Conservation (phyloP, 2,329 filamentous ascomycete genomes). For the Pyrenophora graminea region DNA sequence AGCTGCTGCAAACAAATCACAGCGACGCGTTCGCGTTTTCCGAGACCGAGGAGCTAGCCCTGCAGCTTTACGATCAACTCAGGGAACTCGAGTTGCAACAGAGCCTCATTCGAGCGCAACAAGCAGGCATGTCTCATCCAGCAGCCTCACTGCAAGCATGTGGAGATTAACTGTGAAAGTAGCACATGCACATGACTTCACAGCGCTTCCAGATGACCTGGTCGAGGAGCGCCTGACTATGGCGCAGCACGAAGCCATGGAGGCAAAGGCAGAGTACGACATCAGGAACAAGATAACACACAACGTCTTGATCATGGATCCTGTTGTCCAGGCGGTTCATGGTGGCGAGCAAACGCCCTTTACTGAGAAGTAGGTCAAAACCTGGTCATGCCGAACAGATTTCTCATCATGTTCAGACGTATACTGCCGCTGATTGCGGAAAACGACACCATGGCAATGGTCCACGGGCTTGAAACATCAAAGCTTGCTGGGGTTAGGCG, state of each 20-base stretch:
- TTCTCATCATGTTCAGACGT: slow-evolving; percentile 54
- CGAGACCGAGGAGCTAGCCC: slow-evolving; percentile 66
- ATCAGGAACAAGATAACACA: slow-evolving; percentile 71
- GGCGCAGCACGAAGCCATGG: slow-evolving; percentile 68
- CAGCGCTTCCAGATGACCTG: slow-evolving; percentile 55
- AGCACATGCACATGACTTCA: slow-evolving; percentile 36
- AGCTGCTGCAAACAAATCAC: slow-evolving; percentile 51
- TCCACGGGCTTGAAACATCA: slow-evolving; percentile 63
- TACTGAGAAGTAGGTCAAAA: slow-evolving; percentile 66
- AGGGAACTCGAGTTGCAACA: slow-evolving; percentile 74
- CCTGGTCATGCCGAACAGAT: neutral
- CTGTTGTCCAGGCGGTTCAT: slow-evolving; percentile 78
- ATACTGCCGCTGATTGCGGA: slow-evolving; percentile 68
- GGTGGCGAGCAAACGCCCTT: slow-evolving; percentile 65
- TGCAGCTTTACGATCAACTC: slow-evolving; percentile 72
- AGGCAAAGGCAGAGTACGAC: slow-evolving; percentile 71
- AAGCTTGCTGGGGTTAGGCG: slow-evolving; percentile 57
- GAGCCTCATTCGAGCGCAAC: slow-evolving; percentile 62
- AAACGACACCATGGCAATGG: slow-evolving; percentile 69
- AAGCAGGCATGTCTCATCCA: slow-evolving; percentile 29
- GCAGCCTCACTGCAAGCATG: neutral
- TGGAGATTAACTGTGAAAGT: slow-evolving; percentile 20
- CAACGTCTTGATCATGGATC: slow-evolving; percentile 71
- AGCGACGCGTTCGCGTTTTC: slow-evolving; percentile 63
- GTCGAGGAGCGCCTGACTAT: slow-evolving; percentile 55